Percentiles rank a stretch among this genome's conserved stretches.
These are phyloP conservation scores for Flaveria floridana DNA, from an alignment of 140 eudicot species.

Conservation along the genomic window DNA sequence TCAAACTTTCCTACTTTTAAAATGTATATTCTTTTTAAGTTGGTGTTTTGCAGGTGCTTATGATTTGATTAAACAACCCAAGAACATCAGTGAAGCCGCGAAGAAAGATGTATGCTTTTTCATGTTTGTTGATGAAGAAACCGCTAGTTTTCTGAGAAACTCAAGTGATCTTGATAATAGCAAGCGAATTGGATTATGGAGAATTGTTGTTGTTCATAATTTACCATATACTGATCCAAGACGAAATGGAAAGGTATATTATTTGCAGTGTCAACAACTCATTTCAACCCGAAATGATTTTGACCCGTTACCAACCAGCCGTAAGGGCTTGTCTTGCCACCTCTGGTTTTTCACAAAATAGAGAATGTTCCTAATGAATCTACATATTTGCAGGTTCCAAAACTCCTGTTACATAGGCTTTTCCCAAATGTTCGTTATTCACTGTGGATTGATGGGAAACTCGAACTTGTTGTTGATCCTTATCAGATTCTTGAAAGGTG, in stretches of 20 bases:
- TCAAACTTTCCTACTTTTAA: background rate
- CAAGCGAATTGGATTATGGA: constrained; percentile 79
- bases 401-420: constrained; percentile 89
- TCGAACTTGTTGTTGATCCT: constrained; percentile 96
- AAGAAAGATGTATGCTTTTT: constrained; percentile 67
- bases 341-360: constrained; percentile 7
- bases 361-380: background rate
- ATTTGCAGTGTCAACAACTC: background rate
- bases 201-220: constrained; percentile 74
- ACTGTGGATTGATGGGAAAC: constrained; percentile 95
- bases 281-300: background rate
- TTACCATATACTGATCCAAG: constrained; percentile 88
- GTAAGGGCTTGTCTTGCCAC: background rate
- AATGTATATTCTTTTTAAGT: background rate
- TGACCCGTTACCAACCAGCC: background rate
- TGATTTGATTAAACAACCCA: constrained; percentile 68
- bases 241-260: constrained; percentile 82
- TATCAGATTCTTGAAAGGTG: constrained; percentile 92
- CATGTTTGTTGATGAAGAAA: constrained; percentile 89
- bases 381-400: constrained; percentile 60
- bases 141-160: constrained; percentile 63
- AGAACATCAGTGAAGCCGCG: constrained; percentile 62
- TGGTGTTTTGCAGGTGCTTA: constrained; percentile 47
- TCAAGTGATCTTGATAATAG: constrained; percentile 55
- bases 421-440: constrained; percentile 88